Conservation (phyloP, 2,329 filamentous ascomycete species). For the Shiraia sp. region DNA sequence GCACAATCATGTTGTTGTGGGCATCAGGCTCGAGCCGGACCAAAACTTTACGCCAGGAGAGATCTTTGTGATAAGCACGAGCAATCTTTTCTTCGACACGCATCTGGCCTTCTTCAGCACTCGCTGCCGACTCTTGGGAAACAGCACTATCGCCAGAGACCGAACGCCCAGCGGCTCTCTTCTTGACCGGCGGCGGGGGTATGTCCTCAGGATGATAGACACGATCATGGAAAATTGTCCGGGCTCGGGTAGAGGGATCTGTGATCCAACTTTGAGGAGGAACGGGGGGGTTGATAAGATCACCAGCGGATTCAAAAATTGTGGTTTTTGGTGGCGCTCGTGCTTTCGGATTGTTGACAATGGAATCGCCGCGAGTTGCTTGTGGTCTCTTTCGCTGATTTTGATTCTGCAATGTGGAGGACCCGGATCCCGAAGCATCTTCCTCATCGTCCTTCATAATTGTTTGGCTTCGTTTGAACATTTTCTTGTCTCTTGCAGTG, state of each 20-base stretch:
- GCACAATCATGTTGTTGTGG: slow-evolving; percentile 97
- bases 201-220: slow-evolving; percentile 95
- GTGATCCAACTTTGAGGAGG: slow-evolving; percentile 81
- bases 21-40: slow-evolving; percentile 95
- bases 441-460: slow-evolving; percentile 28
- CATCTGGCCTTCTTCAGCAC: slow-evolving; percentile 64
- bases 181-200: slow-evolving; percentile 69
- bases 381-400: slow-evolving; percentile 44
- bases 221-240: slow-evolving; percentile 95
- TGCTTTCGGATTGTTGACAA: slow-evolving; percentile 53
- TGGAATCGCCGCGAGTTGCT: slow-evolving; percentile 55
- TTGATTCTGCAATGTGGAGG: slow-evolving; percentile 15
- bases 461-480: slow-evolving; percentile 48
- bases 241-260: slow-evolving; percentile 77
- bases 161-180: slow-evolving; percentile 39
- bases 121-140: slow-evolving; percentile 30
- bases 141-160: slow-evolving; percentile 43
- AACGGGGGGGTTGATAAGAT: slow-evolving; percentile 86
- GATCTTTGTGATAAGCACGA: slow-evolving; percentile 85
- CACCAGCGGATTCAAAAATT: slow-evolving; percentile 92
- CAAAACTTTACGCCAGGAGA: slow-evolving; percentile 96
- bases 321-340: slow-evolving; percentile 84
- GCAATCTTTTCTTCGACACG: slow-evolving; percentile 98
- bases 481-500: slow-evolving; percentile 69
- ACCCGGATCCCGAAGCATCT: slow-evolving; percentile 12